Conservation (phyloP, 2,329 filamentous ascomycete species). For the Fusarium goolgardi region DNA sequence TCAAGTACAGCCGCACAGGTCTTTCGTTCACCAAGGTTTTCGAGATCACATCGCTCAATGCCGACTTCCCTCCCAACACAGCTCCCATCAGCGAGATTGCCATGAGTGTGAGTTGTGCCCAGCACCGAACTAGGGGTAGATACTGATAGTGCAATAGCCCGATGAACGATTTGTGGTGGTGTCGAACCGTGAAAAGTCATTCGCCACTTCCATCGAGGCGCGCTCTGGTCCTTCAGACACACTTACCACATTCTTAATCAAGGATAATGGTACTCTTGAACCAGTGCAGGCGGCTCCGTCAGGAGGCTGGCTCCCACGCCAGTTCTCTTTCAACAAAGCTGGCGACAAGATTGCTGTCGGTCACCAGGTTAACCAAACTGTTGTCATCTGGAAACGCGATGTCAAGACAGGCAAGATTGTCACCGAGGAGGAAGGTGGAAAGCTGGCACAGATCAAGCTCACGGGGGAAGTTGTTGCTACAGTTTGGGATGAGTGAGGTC, state of each 20-base stretch:
- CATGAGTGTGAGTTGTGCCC: constrained; percentile 33
- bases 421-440: constrained; percentile 35
- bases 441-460: constrained; percentile 37
- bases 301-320: constrained; percentile 40
- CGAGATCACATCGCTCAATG: constrained; percentile 37
- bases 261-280: constrained; percentile 32
- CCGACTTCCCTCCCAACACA: constrained; percentile 28
- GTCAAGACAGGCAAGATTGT: constrained; percentile 40
- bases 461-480: constrained; percentile 35
- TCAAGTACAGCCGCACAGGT: constrained; percentile 28
- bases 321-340: constrained; percentile 43
- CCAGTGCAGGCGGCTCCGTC: constrained; percentile 39
- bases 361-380: constrained; percentile 42
- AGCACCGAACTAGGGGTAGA: accelerated
- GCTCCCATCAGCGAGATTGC: constrained; percentile 44
- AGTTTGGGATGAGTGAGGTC: constrained; percentile 38
- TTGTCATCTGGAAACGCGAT: constrained; percentile 43
- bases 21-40: constrained; percentile 41
- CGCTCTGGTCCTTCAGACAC: constrained; percentile 40
- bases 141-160: constrained; percentile 17
- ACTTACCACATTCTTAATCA: constrained; percentile 39
- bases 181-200: constrained; percentile 42
- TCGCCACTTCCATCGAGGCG: constrained; percentile 27
- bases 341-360: constrained; percentile 45
- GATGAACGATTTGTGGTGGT: constrained; percentile 41